These are phyloP conservation scores for Sphaerulina musiva DNA, from an alignment of 2,329 filamentous ascomycete species.

Conservation along the genomic window DNA sequence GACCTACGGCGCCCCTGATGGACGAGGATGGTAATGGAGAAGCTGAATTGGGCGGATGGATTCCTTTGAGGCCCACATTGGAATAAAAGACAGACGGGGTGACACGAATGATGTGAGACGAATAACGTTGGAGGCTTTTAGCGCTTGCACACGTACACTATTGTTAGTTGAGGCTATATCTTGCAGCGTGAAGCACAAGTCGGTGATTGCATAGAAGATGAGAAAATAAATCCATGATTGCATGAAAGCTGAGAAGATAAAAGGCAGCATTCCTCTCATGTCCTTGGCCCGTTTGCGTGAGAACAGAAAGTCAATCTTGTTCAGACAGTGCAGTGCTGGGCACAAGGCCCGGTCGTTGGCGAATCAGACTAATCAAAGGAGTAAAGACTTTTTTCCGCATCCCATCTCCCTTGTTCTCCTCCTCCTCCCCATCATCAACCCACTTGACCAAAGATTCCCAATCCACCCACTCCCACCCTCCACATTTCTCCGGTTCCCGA, in stretches of 20 bases:
- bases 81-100: background rate
- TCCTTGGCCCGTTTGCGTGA: too few relatives aligned
- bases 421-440: slow-evolving; percentile 23
- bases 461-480: slow-evolving; percentile 48
- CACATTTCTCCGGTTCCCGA: slow-evolving; percentile 50
- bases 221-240: too few relatives aligned
- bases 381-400: slow-evolving; percentile 39
- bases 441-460: slow-evolving; percentile 43
- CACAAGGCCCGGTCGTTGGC: slow-evolving; percentile 32
- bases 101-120: background rate
- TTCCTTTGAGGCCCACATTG: slow-evolving; percentile 27
- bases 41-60: slow-evolving; percentile 28
- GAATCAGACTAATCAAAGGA: slow-evolving; percentile 44
- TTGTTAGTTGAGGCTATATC: too few relatives aligned
- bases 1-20: slow-evolving; percentile 26
- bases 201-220: too few relatives aligned
- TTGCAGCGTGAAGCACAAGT: too few relatives aligned
- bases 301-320: too few relatives aligned
- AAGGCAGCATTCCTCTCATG: too few relatives aligned
- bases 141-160: too few relatives aligned
- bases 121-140: background rate
- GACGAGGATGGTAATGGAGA: slow-evolving; percentile 24
- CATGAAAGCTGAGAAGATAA: too few relatives aligned
- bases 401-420: slow-evolving; percentile 21
- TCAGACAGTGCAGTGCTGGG: background rate